Percentiles rank a stretch among this genome's conserved stretches.
Conservation (phyloP, 371 early-diverging fungal genomes). For the Mortierella sp. region DNA sequence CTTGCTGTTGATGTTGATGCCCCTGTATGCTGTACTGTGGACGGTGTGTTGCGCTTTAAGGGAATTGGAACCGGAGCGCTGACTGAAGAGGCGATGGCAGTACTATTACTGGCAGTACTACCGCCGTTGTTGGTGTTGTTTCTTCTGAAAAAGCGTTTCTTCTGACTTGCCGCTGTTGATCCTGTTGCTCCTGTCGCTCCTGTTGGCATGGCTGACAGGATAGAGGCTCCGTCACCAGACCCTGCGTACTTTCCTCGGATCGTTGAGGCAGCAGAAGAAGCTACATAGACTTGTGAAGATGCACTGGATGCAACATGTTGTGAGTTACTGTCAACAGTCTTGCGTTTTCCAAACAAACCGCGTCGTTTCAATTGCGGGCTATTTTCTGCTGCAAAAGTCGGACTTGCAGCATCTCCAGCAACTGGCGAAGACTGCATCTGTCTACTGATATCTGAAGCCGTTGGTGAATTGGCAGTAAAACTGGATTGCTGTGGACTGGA, state of each 20-base stretch:
- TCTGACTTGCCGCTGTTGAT: constrained; percentile 9
- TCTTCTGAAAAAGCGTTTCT: constrained; percentile 40
- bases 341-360: constrained; percentile 46
- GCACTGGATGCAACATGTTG: neutral
- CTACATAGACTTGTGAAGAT: constrained; percentile 1
- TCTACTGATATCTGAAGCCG: constrained; percentile 7
- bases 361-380: constrained; percentile 45
- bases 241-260: neutral
- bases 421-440: constrained; percentile 12
- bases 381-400: neutral
- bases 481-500: neutral
- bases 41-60: constrained; percentile 1
- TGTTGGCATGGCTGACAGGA: constrained; percentile 9
- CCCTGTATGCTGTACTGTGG: constrained; percentile 6
- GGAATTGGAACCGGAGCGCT: constrained; percentile 10
- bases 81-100: neutral
- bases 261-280: neutral
- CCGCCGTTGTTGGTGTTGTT: constrained; percentile 8
- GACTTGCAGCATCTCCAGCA: neutral
- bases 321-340: constrained; percentile 6
- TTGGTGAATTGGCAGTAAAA: neutral
- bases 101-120: neutral
- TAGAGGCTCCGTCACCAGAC: constrained; percentile 13
- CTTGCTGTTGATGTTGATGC: neutral
- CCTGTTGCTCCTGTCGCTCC: constrained; percentile 8